These are phyloP conservation scores for Sisymbrium irio DNA, from an alignment of 345 rosid species.

Conservation along the genomic window DNA sequence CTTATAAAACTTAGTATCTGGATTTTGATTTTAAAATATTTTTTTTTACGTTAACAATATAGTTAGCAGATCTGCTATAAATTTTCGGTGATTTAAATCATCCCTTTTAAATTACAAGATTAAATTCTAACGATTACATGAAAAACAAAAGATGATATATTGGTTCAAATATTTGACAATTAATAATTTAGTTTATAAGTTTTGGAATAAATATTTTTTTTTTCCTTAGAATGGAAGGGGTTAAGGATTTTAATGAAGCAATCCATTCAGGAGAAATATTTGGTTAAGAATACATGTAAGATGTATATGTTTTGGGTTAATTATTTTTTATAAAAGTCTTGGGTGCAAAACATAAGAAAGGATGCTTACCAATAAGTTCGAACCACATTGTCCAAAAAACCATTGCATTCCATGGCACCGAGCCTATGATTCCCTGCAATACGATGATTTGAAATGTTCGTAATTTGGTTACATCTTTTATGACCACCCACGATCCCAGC, in stretches of 20 bases:
- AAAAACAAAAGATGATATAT: neutral
- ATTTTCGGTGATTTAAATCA: too few relatives aligned
- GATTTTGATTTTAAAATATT: neutral
- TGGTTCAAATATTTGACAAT: too few relatives aligned
- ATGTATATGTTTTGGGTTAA: neutral
- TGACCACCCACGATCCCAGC: constrained; percentile 71
- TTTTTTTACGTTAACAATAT: neutral
- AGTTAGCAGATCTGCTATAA: too few relatives aligned
- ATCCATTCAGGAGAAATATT: neutral
- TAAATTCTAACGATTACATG: too few relatives aligned
- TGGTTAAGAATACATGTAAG: neutral
- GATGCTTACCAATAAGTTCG: constrained; percentile 70
- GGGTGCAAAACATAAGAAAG: neutral
- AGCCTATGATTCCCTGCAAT: constrained; percentile 75
- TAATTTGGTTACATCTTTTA: constrained; percentile 66
- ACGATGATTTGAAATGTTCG: constrained; percentile 82
- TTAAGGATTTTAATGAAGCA: neutral
- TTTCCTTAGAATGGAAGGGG: too few relatives aligned
- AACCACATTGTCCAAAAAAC: constrained; percentile 94
- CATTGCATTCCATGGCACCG: constrained; percentile 89
- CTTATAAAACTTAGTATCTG: neutral
- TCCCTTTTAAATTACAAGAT: too few relatives aligned
- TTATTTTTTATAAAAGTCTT: neutral
- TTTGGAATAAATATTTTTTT: too few relatives aligned
- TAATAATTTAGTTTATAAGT: too few relatives aligned